Evolutionary conservation across 192 early-diverging fungal genomes (phyloP).

Genomic region (Podila horticola): DNA sequence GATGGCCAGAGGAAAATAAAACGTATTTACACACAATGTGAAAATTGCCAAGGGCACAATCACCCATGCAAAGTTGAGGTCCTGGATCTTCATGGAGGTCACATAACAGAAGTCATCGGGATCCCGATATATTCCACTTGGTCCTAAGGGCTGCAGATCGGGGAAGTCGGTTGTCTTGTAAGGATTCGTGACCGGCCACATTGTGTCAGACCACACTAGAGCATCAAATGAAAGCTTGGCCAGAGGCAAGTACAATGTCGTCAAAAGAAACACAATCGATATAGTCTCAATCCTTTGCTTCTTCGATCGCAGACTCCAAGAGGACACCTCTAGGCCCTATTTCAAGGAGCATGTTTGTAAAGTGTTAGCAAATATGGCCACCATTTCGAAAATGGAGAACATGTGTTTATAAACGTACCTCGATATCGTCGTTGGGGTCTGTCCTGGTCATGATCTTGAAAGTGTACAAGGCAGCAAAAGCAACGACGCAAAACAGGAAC

Average conservation of each 20-base stretch:
- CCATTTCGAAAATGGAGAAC: no score
- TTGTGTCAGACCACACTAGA: slow-evolving; percentile 52
- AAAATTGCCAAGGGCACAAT: slow-evolving; percentile 50
- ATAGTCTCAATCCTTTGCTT: slow-evolving; percentile 44
- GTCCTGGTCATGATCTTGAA: slow-evolving; percentile 55
- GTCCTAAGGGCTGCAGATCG: slow-evolving; percentile 28
- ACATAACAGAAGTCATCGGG: slow-evolving; percentile 55
- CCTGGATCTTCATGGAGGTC: slow-evolving; percentile 55
- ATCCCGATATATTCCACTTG: slow-evolving; percentile 26
- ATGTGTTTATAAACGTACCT: slow-evolving; percentile 21
- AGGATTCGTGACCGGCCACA: slow-evolving; percentile 49
- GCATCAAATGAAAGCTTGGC: slow-evolving; percentile 52
- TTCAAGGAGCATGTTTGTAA: no score
- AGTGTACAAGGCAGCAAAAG: slow-evolving; percentile 37
- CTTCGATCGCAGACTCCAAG: slow-evolving; percentile 49
- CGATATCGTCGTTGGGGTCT: slow-evolving; percentile 49
- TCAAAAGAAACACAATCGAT: slow-evolving; percentile 48
- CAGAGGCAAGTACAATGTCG: slow-evolving; percentile 50
- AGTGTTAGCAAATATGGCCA: no score
- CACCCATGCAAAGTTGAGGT: slow-evolving; percentile 50
- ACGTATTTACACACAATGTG: slow-evolving; percentile 25
- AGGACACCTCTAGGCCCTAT: slow-evolving; percentile 48
- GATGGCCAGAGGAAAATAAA: slow-evolving; percentile 54
- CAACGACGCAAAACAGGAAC: slow-evolving; percentile 38
- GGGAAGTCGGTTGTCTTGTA: slow-evolving; percentile 41